Percentiles rank a stretch among this genome's conserved stretches.
Evolutionary conservation across 345 rosid species (phyloP).

Genomic region (Isatis tinctoria): DNA sequence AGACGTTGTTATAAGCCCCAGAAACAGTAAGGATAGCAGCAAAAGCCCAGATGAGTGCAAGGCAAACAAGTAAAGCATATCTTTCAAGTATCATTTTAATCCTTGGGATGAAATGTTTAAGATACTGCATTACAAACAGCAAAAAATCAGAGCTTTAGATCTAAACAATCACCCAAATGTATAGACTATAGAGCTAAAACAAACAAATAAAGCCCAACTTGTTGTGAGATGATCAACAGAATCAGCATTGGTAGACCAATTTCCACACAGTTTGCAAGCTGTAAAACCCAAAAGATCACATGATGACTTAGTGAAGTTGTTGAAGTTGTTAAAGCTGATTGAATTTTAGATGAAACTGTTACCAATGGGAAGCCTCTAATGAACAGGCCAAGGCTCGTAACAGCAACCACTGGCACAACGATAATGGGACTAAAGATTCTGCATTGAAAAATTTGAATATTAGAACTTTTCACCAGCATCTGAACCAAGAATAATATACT

Average conservation of each 20-base stretch:
- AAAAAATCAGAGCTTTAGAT: background rate
- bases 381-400: slow-evolving; percentile 83
- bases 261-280: slow-evolving; percentile 94
- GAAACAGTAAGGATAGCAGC: slow-evolving; percentile 89
- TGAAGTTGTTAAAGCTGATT: background rate
- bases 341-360: slow-evolving; percentile 22
- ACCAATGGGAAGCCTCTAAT: slow-evolving; percentile 91
- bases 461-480: background rate
- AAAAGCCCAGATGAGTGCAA: slow-evolving; percentile 82
- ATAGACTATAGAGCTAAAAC: background rate
- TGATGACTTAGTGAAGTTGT: background rate
- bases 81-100: slow-evolving; percentile 54
- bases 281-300: slow-evolving; percentile 21
- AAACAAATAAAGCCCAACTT: slow-evolving; percentile 38
- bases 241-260: slow-evolving; percentile 95
- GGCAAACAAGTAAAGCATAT: slow-evolving; percentile 78
- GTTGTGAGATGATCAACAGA: slow-evolving; percentile 59
- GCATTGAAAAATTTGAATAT: slow-evolving; percentile 12
- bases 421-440: slow-evolving; percentile 74
- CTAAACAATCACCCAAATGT: background rate
- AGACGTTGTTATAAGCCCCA: slow-evolving; percentile 87
- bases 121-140: slow-evolving; percentile 49
- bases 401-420: slow-evolving; percentile 68
- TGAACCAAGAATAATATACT: background rate
- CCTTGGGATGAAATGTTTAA: slow-evolving; percentile 39